A percentile compares a stretch with the other conserved stretches of the same genome.
These are phyloP conservation scores for Epichloe baconii DNA, from an alignment of 2,329 filamentous ascomycete species.

Conservation along the genomic window DNA sequence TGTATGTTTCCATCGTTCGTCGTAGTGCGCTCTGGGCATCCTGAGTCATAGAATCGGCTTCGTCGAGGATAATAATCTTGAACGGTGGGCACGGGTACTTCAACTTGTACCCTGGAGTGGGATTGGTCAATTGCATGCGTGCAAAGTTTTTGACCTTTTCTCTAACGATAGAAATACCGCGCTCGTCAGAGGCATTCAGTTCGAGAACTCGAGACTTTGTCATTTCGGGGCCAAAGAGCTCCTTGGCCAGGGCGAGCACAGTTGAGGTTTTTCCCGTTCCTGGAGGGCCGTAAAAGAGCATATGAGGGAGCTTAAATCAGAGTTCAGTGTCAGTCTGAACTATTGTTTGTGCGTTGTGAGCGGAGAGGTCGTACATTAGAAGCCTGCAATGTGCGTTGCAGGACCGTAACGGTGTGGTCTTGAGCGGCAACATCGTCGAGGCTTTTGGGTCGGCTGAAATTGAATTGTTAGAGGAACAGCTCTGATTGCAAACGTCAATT, in stretches of 20 bases:
- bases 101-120: constrained; percentile 52
- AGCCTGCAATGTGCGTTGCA: constrained; percentile 85
- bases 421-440: constrained; percentile 92
- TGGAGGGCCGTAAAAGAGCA: constrained; percentile 97
- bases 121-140: constrained; percentile 80
- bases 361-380: constrained; percentile 54
- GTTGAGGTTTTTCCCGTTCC: constrained; percentile 98
- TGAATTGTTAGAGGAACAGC: not conserved
- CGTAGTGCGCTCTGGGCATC: constrained; percentile 88
- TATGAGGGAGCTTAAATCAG: constrained; percentile 63
- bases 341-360: not conserved
- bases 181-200: constrained; percentile 97
- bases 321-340: not conserved
- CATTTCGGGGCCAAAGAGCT: constrained; percentile 91
- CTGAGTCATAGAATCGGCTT: constrained; percentile 98
- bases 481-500: not conserved
- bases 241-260: constrained; percentile 90
- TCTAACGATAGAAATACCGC: constrained; percentile 90
- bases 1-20: constrained; percentile 97
- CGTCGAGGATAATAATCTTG: constrained; percentile 97
- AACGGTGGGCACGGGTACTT: constrained; percentile 91
- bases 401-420: constrained; percentile 89
- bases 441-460: constrained; percentile 70
- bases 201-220: constrained; percentile 93
- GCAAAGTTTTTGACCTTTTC: constrained; percentile 99